A percentile compares a stretch with the other conserved stretches of the same genome.
These are phyloP conservation scores for Capronia americana DNA, from an alignment of 2,329 filamentous ascomycete species.

Conservation along the genomic window DNA sequence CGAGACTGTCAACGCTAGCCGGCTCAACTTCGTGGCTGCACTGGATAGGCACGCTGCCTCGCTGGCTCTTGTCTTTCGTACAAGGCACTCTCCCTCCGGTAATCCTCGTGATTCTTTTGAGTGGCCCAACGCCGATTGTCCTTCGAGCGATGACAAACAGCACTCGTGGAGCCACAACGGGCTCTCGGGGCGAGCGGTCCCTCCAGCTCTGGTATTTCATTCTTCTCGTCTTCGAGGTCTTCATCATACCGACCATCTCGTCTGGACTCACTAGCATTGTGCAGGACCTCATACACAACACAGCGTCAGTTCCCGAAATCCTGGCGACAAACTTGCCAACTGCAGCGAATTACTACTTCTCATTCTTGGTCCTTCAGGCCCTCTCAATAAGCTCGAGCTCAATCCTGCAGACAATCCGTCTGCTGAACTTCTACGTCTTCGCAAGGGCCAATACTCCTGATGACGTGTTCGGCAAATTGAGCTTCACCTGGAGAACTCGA, in stretches of 20 bases:
- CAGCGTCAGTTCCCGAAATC: slow-evolving; percentile 36
- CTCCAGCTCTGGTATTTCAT: slow-evolving; percentile 41
- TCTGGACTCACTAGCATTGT: slow-evolving; percentile 42
- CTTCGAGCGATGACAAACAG: slow-evolving; percentile 31
- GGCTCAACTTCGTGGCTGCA: slow-evolving; percentile 34
- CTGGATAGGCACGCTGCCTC: slow-evolving; percentile 32
- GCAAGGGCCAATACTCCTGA: slow-evolving; percentile 25
- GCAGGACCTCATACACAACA: slow-evolving; percentile 34
- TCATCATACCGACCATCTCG: slow-evolving; percentile 40
- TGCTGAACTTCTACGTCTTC: slow-evolving; percentile 30
- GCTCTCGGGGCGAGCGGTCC: slow-evolving; percentile 38
- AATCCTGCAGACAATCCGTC: slow-evolving; percentile 29
- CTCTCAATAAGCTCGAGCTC: slow-evolving; percentile 30
- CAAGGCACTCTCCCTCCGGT: slow-evolving; percentile 40
- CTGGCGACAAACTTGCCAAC: slow-evolving; percentile 41
- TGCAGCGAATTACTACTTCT: slow-evolving; percentile 41
- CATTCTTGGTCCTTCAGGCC: slow-evolving; percentile 40
- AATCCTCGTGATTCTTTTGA: slow-evolving; percentile 39
- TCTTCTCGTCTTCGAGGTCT: slow-evolving; percentile 39
- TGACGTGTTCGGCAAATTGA: slow-evolving; percentile 26
- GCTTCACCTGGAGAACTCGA: slow-evolving; percentile 30
- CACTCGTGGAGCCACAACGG: slow-evolving; percentile 28
- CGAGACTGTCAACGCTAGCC: slow-evolving; percentile 36
- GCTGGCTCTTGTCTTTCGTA: slow-evolving; percentile 34
- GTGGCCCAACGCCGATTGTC: slow-evolving; percentile 36